Evolutionary conservation across 345 rosid genomes (phyloP).

Genomic region (Mercurialis annua): DNA sequence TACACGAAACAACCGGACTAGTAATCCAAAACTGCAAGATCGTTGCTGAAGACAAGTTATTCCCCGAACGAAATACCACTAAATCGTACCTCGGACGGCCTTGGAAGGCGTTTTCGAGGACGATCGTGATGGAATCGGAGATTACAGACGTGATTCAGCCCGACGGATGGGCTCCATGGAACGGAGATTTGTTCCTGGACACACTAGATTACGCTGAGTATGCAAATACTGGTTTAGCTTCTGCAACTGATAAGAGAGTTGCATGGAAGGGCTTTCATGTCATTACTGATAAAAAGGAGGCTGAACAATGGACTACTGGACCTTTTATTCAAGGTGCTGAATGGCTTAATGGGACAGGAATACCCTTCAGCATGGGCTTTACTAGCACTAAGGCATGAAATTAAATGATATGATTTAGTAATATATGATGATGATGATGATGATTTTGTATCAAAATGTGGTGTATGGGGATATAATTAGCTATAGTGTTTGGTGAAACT

Average conservation of each 20-base stretch:
- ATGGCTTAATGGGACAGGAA: constrained; percentile 5
- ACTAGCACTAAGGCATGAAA: too few relatives aligned
- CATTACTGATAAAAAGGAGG: neutral
- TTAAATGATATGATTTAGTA: too few relatives aligned
- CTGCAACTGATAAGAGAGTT: constrained; percentile 3
- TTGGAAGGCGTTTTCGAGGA: constrained; percentile 11
- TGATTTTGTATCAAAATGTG: too few relatives aligned
- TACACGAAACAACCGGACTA: constrained; percentile 12
- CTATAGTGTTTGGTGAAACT: too few relatives aligned
- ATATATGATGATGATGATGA: too few relatives aligned
- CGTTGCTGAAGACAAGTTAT: constrained; percentile 2
- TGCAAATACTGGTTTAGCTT: neutral
- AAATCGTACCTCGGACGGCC: constrained; percentile 13
- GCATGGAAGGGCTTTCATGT: constrained; percentile 13
- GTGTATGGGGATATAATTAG: too few relatives aligned
- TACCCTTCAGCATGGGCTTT: neutral
- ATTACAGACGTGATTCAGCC: constrained; percentile 13
- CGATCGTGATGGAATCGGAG: constrained; percentile 12
- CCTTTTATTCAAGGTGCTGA: constrained; percentile 10
- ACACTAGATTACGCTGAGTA: constrained; percentile 10
- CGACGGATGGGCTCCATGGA: constrained; percentile 16
- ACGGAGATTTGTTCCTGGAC: neutral
- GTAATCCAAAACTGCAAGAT: constrained; percentile 6
- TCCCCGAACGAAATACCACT: neutral
- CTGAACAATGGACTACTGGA: neutral